These are phyloP conservation scores for Funneliformis caledonium DNA, from an alignment of 371 early-diverging fungal genomes.

Conservation along the genomic window DNA sequence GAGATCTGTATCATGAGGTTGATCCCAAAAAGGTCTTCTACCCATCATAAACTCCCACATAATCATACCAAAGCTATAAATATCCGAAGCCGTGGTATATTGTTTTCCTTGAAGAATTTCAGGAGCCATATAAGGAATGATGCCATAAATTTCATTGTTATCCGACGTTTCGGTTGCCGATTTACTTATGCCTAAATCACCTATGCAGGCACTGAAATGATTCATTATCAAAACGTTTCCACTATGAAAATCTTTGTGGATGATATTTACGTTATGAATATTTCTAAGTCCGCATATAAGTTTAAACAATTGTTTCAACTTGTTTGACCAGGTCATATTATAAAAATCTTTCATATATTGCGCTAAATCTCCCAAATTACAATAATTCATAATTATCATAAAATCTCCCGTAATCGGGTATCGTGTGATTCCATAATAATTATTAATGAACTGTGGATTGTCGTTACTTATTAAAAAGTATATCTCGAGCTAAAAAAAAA, in stretches of 20 bases:
- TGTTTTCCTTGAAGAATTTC: not conserved
- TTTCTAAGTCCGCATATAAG: not conserved
- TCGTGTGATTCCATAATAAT: not conserved
- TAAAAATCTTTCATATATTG: not conserved
- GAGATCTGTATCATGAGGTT: not conserved
- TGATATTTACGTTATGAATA: not conserved
- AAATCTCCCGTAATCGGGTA: not conserved
- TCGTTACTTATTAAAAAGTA: not conserved
- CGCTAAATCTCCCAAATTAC: not conserved
- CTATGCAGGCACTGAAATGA: not conserved
- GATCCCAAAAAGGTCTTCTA: conserved; percentile 6
- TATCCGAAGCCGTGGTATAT: conserved; percentile 14
- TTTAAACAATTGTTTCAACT: not conserved
- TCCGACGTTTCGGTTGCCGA: not conserved
- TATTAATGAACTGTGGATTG: not conserved
- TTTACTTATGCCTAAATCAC: conserved; percentile 11
- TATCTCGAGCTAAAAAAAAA: not conserved
- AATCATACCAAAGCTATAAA: conserved; percentile 24
- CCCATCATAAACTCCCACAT: conserved; percentile 12
- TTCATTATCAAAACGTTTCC: not conserved
- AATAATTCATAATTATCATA: conserved; percentile 10
- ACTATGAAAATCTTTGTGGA: conserved; percentile 8
- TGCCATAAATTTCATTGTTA: conserved; percentile 14
- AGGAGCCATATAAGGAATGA: conserved; percentile 35
- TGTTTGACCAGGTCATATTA: not conserved